A percentile compares a stretch with the other conserved stretches of the same genome.
Conservation (phyloP, 129 eudicot species). For the Saussurea involucrata region DNA sequence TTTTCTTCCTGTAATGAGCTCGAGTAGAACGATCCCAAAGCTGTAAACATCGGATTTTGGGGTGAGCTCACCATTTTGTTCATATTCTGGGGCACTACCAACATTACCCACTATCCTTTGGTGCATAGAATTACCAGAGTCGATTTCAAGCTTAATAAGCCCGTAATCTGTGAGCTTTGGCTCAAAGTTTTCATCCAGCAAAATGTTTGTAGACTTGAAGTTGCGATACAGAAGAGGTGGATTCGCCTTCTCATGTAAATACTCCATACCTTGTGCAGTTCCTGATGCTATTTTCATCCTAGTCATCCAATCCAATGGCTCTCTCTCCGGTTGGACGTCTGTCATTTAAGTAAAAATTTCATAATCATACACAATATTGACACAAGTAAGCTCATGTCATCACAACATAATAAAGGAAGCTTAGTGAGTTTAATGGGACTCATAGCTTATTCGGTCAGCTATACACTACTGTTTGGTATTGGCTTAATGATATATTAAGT, state of each 20-base stretch:
- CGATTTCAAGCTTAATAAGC: slow-evolving; percentile 50
- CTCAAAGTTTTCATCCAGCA: slow-evolving; percentile 45
- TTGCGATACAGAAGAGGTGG: slow-evolving; percentile 68
- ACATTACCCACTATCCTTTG: slow-evolving; percentile 48
- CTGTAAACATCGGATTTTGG: slow-evolving; percentile 67
- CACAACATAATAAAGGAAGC: too few relatives aligned
- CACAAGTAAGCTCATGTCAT: too few relatives aligned
- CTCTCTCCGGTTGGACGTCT: slow-evolving; percentile 39
- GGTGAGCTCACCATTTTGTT: slow-evolving; percentile 64
- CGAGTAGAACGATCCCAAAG: slow-evolving; percentile 66
- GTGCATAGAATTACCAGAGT: slow-evolving; percentile 34
- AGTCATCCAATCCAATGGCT: slow-evolving; percentile 57
- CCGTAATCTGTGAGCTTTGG: slow-evolving; percentile 77
- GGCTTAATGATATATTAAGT: too few relatives aligned
- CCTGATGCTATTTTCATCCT: slow-evolving; percentile 79
- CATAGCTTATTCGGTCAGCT: too few relatives aligned
- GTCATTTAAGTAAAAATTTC: slow-evolving; percentile 9
- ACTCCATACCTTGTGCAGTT: slow-evolving; percentile 69
- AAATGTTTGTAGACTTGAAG: slow-evolving; percentile 46
- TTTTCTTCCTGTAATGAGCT: slow-evolving; percentile 71
- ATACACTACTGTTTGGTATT: too few relatives aligned
- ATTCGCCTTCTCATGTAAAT: slow-evolving; percentile 59
- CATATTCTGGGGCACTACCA: slow-evolving; percentile 73
- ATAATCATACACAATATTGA: slow-evolving; percentile 7
- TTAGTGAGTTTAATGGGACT: too few relatives aligned